Conservation (phyloP, 495 filamentous ascomycete species). For the Astrothelium subdiscretum region DNA sequence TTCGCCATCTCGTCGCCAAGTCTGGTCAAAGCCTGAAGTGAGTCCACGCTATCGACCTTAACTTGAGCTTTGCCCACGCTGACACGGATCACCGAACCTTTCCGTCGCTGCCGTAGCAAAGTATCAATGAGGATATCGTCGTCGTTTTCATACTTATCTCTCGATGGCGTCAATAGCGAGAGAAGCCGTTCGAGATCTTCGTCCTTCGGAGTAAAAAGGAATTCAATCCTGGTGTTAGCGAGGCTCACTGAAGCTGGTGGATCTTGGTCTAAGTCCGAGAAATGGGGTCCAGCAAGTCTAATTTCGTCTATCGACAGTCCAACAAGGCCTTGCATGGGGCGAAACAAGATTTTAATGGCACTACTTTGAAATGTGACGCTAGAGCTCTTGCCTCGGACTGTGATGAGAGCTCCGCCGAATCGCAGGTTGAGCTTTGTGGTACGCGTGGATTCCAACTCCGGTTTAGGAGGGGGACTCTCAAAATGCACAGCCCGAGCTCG, state of each 20-base stretch:
- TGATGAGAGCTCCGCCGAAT: slow-evolving; percentile 61
- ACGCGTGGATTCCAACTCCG: slow-evolving; percentile 30
- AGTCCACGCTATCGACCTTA: slow-evolving; percentile 43
- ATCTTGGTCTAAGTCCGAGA: slow-evolving; percentile 34
- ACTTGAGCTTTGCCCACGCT: slow-evolving; percentile 50
- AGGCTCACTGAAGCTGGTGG: slow-evolving; percentile 45
- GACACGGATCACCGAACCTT: slow-evolving; percentile 72
- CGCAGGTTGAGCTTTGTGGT: slow-evolving; percentile 55
- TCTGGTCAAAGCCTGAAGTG: slow-evolving; percentile 50
- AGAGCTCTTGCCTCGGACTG: slow-evolving; percentile 65
- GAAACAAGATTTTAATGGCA: slow-evolving; percentile 64
- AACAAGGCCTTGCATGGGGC: slow-evolving; percentile 48
- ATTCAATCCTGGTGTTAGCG: slow-evolving; percentile 60
- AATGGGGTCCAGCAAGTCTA: slow-evolving; percentile 56
- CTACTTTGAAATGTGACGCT: slow-evolving; percentile 62
- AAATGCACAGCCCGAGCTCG: slow-evolving; percentile 60
- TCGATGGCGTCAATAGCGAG: slow-evolving; percentile 79
- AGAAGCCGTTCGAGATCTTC: slow-evolving; percentile 72
- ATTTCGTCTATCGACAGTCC: slow-evolving; percentile 65
- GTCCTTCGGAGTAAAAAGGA: slow-evolving; percentile 58
- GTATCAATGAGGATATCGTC: slow-evolving; percentile 95
- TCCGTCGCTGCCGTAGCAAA: slow-evolving; percentile 74
- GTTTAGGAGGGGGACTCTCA: slow-evolving; percentile 42
- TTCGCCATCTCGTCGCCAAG: slow-evolving; percentile 68
- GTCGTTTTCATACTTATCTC: slow-evolving; percentile 79